phyloP scores from a whole-genome alignment of 495 filamentous ascomycete genomes.

The Hyaloscypha finlandica region DNA sequence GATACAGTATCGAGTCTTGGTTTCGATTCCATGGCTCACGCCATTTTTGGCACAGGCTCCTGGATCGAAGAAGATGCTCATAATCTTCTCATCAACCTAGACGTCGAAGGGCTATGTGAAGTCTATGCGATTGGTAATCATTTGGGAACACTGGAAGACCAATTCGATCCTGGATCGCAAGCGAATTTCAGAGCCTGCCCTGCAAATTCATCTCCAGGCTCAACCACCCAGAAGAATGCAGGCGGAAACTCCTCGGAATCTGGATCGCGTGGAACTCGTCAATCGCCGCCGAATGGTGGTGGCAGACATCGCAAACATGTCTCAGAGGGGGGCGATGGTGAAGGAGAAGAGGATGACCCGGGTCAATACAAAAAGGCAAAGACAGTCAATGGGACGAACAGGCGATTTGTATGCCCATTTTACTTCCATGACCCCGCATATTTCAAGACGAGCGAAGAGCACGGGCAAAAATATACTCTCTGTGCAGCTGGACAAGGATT shows the following conservation, averaged over 20 bases:
- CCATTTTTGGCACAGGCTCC: background rate
- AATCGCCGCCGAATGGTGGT: background rate
- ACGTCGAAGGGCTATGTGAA: background rate
- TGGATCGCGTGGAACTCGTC: background rate
- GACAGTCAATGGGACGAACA: background rate
- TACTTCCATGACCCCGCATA: background rate
- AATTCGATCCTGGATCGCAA: background rate
- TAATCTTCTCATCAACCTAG: background rate
- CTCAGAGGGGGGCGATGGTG: background rate
- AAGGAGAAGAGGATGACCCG: background rate
- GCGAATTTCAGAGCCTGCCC: background rate
- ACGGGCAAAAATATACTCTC: background rate
- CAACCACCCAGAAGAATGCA: background rate
- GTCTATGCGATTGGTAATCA: background rate
- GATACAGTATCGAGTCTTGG: background rate
- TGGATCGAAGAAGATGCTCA: background rate
- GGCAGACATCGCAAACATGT: background rate
- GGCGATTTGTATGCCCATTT: background rate
- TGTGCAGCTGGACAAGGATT: constrained; percentile 3
- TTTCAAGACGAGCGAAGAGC: background rate
- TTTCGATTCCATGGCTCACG: background rate
- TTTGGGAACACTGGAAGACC: background rate
- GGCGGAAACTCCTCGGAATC: background rate
- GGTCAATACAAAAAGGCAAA: background rate
- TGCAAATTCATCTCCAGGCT: background rate